These are phyloP conservation scores for Boletus smithii DNA, from an alignment of 1,284 basidiomycete genomes.

Conservation along the genomic window DNA sequence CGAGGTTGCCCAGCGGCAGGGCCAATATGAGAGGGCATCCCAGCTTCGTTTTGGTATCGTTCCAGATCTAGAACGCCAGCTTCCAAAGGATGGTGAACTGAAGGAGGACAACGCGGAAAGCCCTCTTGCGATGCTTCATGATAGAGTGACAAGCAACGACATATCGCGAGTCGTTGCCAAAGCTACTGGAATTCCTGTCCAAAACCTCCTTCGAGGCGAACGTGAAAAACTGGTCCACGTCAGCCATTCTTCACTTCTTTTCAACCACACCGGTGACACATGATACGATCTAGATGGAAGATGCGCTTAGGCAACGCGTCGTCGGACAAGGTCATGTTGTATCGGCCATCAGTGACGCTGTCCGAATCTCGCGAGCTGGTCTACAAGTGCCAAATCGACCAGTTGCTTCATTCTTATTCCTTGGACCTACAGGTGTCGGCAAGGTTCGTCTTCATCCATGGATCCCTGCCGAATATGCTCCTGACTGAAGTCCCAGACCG, in stretches of 20 bases:
- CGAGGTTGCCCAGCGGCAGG: conserved; percentile 84
- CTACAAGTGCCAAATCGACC: conserved; percentile 84
- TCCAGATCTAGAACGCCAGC: conserved; percentile 72
- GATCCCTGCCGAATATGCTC: neutral
- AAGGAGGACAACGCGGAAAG: conserved; percentile 44
- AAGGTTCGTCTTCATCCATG: conserved; percentile 44
- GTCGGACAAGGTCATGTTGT: conserved; percentile 90
- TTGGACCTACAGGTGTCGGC: conserved; percentile 85
- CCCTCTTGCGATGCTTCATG: conserved; percentile 70
- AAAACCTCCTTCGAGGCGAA: conserved; percentile 86
- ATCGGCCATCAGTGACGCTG: conserved; percentile 77
- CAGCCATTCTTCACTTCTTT: conserved; percentile 27
- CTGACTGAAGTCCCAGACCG: conserved; percentile 57
- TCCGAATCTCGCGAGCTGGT: conserved; percentile 88
- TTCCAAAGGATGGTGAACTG: conserved; percentile 57
- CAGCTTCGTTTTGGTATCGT: conserved; percentile 81
- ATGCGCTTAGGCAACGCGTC: conserved; percentile 68
- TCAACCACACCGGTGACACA: conserved; percentile 1
- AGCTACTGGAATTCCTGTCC: conserved; percentile 88
- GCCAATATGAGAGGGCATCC: conserved; percentile 80
- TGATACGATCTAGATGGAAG: conserved; percentile 71
- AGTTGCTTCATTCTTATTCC: conserved; percentile 88
- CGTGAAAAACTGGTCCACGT: conserved; percentile 88
- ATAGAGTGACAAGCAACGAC: conserved; percentile 85
- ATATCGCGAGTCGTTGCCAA: conserved; percentile 88